These are phyloP conservation scores for Jaapia argillacea DNA, from an alignment of 768 basidiomycete genomes.

Conservation along the genomic window DNA sequence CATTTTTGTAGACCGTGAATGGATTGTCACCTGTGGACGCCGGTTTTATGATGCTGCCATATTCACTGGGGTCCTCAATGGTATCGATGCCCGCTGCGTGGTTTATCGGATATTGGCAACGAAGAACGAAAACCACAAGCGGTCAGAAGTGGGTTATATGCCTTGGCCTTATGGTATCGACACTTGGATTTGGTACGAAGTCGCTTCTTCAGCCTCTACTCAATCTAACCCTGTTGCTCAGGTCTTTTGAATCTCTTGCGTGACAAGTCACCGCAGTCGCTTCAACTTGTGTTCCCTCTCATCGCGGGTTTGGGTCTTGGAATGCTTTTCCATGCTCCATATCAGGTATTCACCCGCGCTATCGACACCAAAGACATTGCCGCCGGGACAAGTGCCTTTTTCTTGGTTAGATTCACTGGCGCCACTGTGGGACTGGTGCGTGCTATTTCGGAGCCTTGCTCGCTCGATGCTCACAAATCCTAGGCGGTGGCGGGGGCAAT, in stretches of 20 bases:
- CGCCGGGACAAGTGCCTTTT: conserved; percentile 77
- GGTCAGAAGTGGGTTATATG: conserved; percentile 61
- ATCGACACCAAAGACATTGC: conserved; percentile 61
- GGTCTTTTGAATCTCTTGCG: conserved; percentile 60
- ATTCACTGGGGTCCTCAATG: conserved; percentile 76
- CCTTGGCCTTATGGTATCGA: conserved; percentile 50
- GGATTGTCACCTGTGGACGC: conserved; percentile 63
- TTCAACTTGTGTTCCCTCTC: conserved; percentile 52
- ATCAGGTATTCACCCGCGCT: conserved; percentile 65
- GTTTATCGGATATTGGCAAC: conserved; percentile 65
- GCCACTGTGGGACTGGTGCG: conserved; percentile 74
- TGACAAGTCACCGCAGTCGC: conserved; percentile 32
- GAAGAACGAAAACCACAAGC: conserved; percentile 39
- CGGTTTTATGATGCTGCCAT: conserved; percentile 69
- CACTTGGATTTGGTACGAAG: conserved; percentile 63
- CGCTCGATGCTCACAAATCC: conserved; percentile 4
- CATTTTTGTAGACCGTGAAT: conserved; percentile 46
- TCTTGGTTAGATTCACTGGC: conserved; percentile 80
- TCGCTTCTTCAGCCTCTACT: conserved; percentile 3
- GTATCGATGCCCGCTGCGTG: conserved; percentile 84
- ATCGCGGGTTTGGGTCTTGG: conserved; percentile 72
- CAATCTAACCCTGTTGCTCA: conserved; percentile 17
- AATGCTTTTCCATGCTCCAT: conserved; percentile 80
- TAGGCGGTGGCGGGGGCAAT: conserved; percentile 73
- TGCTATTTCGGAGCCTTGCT: conserved; percentile 11